A percentile compares a stretch with the other conserved stretches of the same genome.
These are phyloP conservation scores for Starmerella kuoi DNA, from an alignment of 805 yeast genomes.

Conservation along the genomic window DNA sequence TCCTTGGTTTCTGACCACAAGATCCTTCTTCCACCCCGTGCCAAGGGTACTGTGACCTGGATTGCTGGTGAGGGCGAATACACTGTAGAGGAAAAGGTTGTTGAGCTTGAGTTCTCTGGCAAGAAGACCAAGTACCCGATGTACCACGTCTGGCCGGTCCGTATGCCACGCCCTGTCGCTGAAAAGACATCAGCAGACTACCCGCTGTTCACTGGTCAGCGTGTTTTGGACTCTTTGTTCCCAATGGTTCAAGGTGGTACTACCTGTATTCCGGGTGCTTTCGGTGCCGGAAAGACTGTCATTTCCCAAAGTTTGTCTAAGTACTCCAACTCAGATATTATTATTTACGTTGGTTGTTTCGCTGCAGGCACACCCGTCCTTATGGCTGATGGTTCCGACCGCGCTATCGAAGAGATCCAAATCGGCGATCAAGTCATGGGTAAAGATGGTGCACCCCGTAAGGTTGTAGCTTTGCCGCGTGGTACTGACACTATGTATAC, in stretches of 20 bases:
- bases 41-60: slow-evolving; percentile 89
- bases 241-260: slow-evolving; percentile 99
- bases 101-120: slow-evolving; percentile 94
- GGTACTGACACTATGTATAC: slow-evolving; percentile 36
- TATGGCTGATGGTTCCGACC: slow-evolving; percentile 35
- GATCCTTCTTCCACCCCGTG: slow-evolving; percentile 93
- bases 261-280: slow-evolving; percentile 99
- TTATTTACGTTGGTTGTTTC: slow-evolving; percentile 70
- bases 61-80: slow-evolving; percentile 86
- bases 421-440: slow-evolving; percentile 36
- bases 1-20: slow-evolving; percentile 86
- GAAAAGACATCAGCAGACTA: slow-evolving; percentile 86
- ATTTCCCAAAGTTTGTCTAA: slow-evolving; percentile 95
- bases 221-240: slow-evolving; percentile 93
- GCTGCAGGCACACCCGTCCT: slow-evolving; percentile 28
- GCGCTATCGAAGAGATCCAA: slow-evolving; percentile 29
- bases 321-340: slow-evolving; percentile 93
- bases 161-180: slow-evolving; percentile 98
- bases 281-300: slow-evolving; percentile 98
- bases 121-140: slow-evolving; percentile 65
- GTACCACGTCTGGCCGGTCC: slow-evolving; percentile 99
- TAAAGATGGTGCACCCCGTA: slow-evolving; percentile 34
- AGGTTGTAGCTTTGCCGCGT: slow-evolving; percentile 34
- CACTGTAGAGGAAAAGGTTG: slow-evolving; percentile 73
- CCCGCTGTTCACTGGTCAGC: slow-evolving; percentile 95